These are phyloP conservation scores for Rhizopogon parksii DNA, from an alignment of 1,284 basidiomycete species.

Conservation along the genomic window DNA sequence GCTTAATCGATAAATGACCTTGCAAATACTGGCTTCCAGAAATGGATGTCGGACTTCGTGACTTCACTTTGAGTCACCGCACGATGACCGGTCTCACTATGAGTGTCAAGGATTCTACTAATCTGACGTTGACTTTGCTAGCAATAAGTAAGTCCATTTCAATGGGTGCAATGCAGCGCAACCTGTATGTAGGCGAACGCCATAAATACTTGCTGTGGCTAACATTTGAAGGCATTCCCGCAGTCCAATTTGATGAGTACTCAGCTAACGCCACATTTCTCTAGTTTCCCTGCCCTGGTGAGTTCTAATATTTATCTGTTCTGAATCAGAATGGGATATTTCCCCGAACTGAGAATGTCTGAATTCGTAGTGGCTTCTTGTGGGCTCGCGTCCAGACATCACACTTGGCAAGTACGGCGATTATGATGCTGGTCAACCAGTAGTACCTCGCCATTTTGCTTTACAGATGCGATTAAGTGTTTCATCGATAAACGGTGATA, in stretches of 20 bases:
- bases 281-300: not conserved
- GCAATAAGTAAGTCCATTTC: not conserved
- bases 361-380: not conserved
- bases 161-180: not conserved
- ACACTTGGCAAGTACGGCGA: too few relatives aligned
- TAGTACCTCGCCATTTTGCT: too few relatives aligned
- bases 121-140: not conserved
- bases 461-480: too few relatives aligned
- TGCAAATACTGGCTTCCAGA: not conserved
- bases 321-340: not conserved
- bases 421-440: too few relatives aligned
- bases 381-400: too few relatives aligned
- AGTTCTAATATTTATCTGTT: not conserved
- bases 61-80: too few relatives aligned
- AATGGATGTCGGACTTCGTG: not conserved
- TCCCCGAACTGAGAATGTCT: not conserved
- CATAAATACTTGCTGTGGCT: not conserved
- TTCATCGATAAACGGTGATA: too few relatives aligned
- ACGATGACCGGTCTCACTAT: too few relatives aligned
- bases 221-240: not conserved
- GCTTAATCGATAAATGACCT: not conserved
- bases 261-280: not conserved
- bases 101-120: not conserved
- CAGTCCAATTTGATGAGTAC: not conserved
- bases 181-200: not conserved